phyloP scores from a whole-genome alignment of 129 eudicot species.

The Heracleum sosnowskyi region DNA sequence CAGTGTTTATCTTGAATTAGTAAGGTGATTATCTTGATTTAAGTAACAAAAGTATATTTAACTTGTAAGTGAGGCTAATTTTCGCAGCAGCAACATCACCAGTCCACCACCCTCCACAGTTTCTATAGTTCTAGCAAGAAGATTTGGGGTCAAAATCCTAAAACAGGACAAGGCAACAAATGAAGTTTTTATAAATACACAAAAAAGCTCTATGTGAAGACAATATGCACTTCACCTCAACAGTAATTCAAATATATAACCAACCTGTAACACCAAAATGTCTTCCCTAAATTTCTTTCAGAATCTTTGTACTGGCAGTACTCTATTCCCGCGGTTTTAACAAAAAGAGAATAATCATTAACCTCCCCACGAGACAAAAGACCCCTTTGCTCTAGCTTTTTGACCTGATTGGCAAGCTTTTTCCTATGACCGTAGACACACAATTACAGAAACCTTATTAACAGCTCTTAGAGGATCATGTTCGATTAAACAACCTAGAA shows the following conservation, averaged over 20 bases:
- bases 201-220: neutral
- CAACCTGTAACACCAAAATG: slow-evolving; percentile 90
- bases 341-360: slow-evolving; percentile 65
- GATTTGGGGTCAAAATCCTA: slow-evolving; percentile 96
- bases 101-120: slow-evolving; percentile 98
- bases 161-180: neutral
- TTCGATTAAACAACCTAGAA: neutral
- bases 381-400: slow-evolving; percentile 60
- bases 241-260: slow-evolving; percentile 7
- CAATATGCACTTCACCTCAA: neutral
- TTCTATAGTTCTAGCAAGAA: slow-evolving; percentile 92
- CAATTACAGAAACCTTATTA: slow-evolving; percentile 2
- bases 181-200: neutral
- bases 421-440: slow-evolving; percentile 56
- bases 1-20: no score
- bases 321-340: slow-evolving; percentile 60
- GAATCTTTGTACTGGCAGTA: slow-evolving; percentile 84
- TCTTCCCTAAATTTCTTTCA: slow-evolving; percentile 85
- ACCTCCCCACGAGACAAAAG: slow-evolving; percentile 58
- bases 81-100: slow-evolving; percentile 64
- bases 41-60: no score
- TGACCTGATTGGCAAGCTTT: slow-evolving; percentile 65
- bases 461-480: slow-evolving; percentile 7
- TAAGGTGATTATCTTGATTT: no score
- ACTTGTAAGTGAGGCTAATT: slow-evolving; percentile 80